Base-by-base conservation (phyloP, 345 rosid species). In the Dovyalis caffra region DNA sequence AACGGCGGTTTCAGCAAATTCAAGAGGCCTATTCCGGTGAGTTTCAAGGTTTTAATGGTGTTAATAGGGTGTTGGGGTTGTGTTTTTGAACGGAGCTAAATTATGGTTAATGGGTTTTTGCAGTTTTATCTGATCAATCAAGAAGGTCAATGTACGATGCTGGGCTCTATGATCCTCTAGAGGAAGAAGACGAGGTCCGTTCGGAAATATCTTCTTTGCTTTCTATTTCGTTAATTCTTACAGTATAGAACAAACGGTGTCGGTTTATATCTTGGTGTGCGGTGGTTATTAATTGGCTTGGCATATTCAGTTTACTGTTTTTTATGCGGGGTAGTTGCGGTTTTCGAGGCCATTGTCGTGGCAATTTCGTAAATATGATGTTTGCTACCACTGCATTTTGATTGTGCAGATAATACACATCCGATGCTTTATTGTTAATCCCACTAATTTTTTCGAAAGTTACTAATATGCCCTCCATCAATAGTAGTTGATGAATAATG, bases 11-110 rank as follows among this genome's bases (percentile, higher is more conserved):
- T 79, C 98, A 94, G 83, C 92, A 90, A 81, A 91, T 94, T 31
- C 97, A 94, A 63, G 97, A 94, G 80, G 98, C 98, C 28, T 94
- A 94, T 61, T 86, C 97, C 29, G 98, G 98, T 94, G 78, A 71
- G 73, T 3, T 57, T 29, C 11, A 5, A 29, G 29, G 61, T 21
- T 2, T 49, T 57, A 8, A 20, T 29, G 29, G 61, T 21, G 28
- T 51, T 57, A 28, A 20, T 29, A 10, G 25, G 61, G 61, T 56
- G 61, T 56, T 10, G 1, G 25, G 25, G 26, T 9, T 56, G 28
- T 56, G 61, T 8, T 23, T 23, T n/a, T 6, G 21, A 25, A 28
- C 28, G 43, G 56, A 20, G 2, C 20, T 31, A 68, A 56, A 74
- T 64, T 64, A 64, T 58, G 73, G 64, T 74, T 75, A 53, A 25